Percentiles rank a stretch among this genome's conserved stretches.
These are phyloP conservation scores for Trichophyton benhamiae DNA, from an alignment of 2,329 filamentous ascomycete genomes.

Conservation along the genomic window DNA sequence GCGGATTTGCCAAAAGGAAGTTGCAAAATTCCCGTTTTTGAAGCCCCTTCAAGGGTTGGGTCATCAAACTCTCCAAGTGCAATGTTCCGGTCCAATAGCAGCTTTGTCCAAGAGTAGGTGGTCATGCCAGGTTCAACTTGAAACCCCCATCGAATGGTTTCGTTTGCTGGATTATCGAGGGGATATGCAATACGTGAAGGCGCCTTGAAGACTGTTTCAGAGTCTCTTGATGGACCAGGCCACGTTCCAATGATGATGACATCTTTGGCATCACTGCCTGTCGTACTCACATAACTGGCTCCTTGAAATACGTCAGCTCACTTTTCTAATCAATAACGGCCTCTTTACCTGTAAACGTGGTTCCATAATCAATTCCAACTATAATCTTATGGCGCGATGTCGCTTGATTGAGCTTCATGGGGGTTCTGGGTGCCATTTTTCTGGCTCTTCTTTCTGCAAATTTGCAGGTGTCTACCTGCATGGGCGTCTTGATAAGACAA, in stretches of 20 bases:
- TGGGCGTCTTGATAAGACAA: no score
- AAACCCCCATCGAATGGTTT: conserved; percentile 17
- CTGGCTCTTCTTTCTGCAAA: no score
- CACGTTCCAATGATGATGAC: conserved; percentile 17
- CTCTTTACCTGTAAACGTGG: conserved; percentile 12
- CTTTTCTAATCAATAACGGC: neutral
- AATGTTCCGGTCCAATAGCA: conserved; percentile 17
- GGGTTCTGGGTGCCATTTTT: neutral
- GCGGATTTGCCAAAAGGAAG: neutral
- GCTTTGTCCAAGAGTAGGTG: conserved; percentile 22
- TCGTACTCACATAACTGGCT: conserved; percentile 13
- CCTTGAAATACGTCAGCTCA: conserved; percentile 8
- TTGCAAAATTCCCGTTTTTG: neutral
- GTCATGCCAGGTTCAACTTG: conserved; percentile 16
- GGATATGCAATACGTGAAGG: conserved; percentile 20
- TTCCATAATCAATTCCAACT: conserved; percentile 16
- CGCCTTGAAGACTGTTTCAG: conserved; percentile 14
- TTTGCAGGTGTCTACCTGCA: no score
- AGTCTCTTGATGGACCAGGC: conserved; percentile 12
- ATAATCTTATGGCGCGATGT: conserved; percentile 9
- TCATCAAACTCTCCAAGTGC: conserved; percentile 17
- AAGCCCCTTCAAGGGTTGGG: neutral
- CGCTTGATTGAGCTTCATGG: no score
- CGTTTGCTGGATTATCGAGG: conserved; percentile 12
- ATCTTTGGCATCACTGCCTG: conserved; percentile 11